Evolutionary conservation across 2,329 filamentous ascomycete species (phyloP), one percentile per base, ranked within the genome.

Genomic region (Trichoderma breve): DNA sequence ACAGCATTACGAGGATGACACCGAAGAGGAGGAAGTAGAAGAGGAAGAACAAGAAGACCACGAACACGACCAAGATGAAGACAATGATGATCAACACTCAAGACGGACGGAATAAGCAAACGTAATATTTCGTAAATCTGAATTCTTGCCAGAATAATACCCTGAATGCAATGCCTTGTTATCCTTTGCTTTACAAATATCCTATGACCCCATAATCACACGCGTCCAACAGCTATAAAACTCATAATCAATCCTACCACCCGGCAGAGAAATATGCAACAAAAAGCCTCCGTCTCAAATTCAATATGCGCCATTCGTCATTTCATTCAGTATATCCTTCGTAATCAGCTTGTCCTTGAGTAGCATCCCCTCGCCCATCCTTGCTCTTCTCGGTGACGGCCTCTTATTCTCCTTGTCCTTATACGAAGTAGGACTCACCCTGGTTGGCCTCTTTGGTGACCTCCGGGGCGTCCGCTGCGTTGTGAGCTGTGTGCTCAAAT

Each of bases 241-340:
- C 8, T 15, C 26, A 34, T 61, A 53, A 28, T 30, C 66, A 53
- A 62, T 43, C 66, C 28, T n/a, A 47, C 39, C 36, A 11, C 39
- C 57, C 21, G 12, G 28, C 24, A 60, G 4, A 65, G 12, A 72
- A 60, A 71, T 12, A 63, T 58, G 26, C 55, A 58, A 30, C 3
- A 21, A 60, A 21, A 34, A 21, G n/a, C 28, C 18, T 28, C 55
- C 7, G 2, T 58, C 26, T 26, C 26, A 28, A 18, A 18, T 30
- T 57, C 75, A 82, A 78, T 81, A 84, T 77, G 79, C 82, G 75
- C 83, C 83, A 71, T 84, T 81, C 68, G 82, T 86, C 82, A 90
- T 84, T 74, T 94, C 93, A 81, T 96, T 93, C 76, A 94, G 84
- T 74, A 97, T 90, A 84, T 95, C 92, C 78, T 89, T 88, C 78